Percentiles rank a stretch among this genome's conserved stretches.
phyloP scores from a whole-genome alignment of 352 stramenopile species.

The Globisporangium canariense region DNA sequence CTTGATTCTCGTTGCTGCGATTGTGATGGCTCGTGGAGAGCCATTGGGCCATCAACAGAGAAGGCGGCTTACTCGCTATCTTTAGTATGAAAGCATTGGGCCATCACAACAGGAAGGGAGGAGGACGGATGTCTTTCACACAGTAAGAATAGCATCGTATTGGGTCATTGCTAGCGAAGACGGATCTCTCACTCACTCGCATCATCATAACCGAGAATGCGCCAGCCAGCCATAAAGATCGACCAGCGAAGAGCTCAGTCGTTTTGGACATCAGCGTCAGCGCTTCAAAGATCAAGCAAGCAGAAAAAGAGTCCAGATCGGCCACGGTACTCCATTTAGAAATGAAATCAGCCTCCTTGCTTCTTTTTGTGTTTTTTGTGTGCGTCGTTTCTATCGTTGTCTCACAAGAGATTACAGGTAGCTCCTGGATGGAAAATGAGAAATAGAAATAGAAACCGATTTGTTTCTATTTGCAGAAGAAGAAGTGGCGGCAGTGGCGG shows the following conservation, averaged over 20 bases:
- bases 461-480: background rate
- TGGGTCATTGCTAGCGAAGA: background rate
- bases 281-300: background rate
- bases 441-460: constrained; percentile 1
- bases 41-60: no score
- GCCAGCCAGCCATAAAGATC: no score
- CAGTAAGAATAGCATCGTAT: background rate
- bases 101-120: no score
- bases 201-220: background rate
- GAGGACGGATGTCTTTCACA: no score
- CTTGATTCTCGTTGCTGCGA: no score
- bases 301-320: background rate
- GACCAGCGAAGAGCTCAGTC: background rate
- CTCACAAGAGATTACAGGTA: no score
- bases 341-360: background rate
- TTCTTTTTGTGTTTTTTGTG: no score
- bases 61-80: no score
- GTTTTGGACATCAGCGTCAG: background rate
- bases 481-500: no score
- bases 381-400: background rate
- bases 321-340: background rate
- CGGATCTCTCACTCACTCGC: background rate
- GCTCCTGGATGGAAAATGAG: no score
- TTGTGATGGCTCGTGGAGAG: no score
- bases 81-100: no score